Evolutionary conservation across 208 protist species (phyloP), one percentile per base, ranked within the genome.

Genomic region (Porcisia deanei): DNA sequence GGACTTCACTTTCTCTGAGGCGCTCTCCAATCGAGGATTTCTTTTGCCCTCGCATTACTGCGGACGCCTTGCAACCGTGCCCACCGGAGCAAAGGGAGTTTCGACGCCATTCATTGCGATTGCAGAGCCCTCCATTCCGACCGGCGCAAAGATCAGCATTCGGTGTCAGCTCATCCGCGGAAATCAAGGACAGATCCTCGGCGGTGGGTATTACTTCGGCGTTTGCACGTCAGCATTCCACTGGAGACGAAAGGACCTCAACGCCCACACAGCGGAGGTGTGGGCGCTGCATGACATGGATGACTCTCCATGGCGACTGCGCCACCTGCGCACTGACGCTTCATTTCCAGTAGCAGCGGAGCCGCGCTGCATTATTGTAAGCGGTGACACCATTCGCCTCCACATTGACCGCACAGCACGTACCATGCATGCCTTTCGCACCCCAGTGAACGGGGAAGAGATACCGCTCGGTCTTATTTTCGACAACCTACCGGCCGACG

Each of bases 281-380:
- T 97, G 94, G 94, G 94, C 91, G 39, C 75, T 97, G 54, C 94
- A 96, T 60, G 94, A 97, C 75, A 94, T 95, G 89, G 94, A 97
- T 69, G 92, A 95, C 74, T 71, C 87, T 0, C 86, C 90, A 22
- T 97, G 94, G 92, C 79, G 94, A 12, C 81, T 96, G 69, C 86
- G 88, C 10, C 91, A 97, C 76, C 73, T 97, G 58, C 82, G 82
- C 74, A 54, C 85, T 22, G 73, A 83, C 37, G 87, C 85, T 18
- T 73, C 78, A 34, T 94, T 97, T 55, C 85, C 84, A 9, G 88
- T 90, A 58, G 81, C 85, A 6, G 87, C 88, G 12, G 91, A 97
- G 49, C 91, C 91, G 30, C 89, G 84, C 52, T 96, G 91, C 85
- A 93, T 95, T 63, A 84, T 97, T 77, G 90, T 97, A 9, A 97